Conservation (phyloP, 352 stramenopile genomes). For the Globisporangium yorkense region DNA sequence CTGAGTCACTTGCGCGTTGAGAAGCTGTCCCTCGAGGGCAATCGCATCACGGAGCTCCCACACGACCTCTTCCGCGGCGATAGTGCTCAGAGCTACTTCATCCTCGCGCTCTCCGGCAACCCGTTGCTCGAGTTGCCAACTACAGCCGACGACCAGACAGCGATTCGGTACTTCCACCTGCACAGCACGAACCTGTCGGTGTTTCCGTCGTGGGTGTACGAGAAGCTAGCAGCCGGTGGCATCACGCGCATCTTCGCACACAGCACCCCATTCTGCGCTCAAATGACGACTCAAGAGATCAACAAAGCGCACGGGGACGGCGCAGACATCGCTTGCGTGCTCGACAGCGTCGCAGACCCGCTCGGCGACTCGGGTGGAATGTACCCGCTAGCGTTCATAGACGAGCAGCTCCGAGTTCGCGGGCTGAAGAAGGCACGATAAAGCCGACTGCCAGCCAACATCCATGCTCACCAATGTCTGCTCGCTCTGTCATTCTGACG, state of each 20-base stretch:
- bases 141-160: slow-evolving; percentile 3
- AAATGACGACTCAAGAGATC: not conserved
- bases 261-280: slow-evolving; percentile 25
- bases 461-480: not conserved
- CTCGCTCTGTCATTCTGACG: not conserved
- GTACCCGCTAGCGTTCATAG: slow-evolving; percentile 17
- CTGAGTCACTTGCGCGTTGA: slow-evolving; percentile 13
- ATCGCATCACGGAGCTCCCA: slow-evolving; percentile 18
- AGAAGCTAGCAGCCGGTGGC: slow-evolving; percentile 9
- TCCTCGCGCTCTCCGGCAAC: slow-evolving; percentile 24
- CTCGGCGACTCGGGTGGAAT: slow-evolving; percentile 5
- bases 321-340: slow-evolving; percentile 6
- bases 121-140: slow-evolving; percentile 20
- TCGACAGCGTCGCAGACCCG: slow-evolving; percentile 2
- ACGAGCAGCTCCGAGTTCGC: not conserved
- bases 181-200: slow-evolving; percentile 22
- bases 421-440: not conserved
- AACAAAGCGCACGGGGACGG: not conserved
- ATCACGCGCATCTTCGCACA: slow-evolving; percentile 21
- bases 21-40: slow-evolving; percentile 31
- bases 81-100: slow-evolving; percentile 15
- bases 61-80: slow-evolving; percentile 10
- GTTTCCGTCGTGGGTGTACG: slow-evolving; percentile 24
- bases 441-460: not conserved
- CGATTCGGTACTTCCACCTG: slow-evolving; percentile 18